A percentile compares a stretch with the other conserved stretches of the same genome.
phyloP scores from a whole-genome alignment of 2,329 filamentous ascomycete species.

The Cordyceps pruinosa region DNA sequence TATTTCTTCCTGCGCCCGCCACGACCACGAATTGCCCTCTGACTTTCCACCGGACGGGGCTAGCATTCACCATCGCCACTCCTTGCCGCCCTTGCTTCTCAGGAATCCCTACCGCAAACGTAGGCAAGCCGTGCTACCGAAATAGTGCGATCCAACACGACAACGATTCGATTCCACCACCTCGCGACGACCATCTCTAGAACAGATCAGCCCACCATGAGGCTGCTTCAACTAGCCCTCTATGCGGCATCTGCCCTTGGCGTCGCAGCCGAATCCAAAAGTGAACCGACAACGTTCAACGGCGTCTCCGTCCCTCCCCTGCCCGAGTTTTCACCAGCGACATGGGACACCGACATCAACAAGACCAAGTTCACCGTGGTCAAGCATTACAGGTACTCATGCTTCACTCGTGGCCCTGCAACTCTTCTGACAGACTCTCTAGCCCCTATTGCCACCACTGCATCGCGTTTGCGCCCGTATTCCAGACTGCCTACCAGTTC shows the following conservation, averaged over 20 bases:
- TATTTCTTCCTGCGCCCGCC: not conserved
- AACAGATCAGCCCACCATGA: constrained; percentile 29
- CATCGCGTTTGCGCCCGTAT: constrained; percentile 70
- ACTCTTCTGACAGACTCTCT: constrained; percentile 22
- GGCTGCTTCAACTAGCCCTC: constrained; percentile 39
- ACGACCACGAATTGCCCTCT: not conserved
- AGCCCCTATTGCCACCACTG: constrained; percentile 67
- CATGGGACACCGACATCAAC: constrained; percentile 50
- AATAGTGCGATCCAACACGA: not conserved
- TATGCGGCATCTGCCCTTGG: constrained; percentile 39
- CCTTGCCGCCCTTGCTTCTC: not conserved
- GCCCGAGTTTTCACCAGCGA: constrained; percentile 51
- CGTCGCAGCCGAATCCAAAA: constrained; percentile 31
- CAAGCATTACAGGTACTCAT: constrained; percentile 60
- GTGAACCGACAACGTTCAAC: constrained; percentile 54
- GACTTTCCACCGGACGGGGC: not conserved
- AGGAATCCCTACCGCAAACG: constrained; percentile 2
- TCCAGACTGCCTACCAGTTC: constrained; percentile 90
- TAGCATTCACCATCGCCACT: not conserved
- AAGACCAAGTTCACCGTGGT: constrained; percentile 47
- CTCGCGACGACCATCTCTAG: not conserved
- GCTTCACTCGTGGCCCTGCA: not conserved
- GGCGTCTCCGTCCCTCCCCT: constrained; percentile 59
- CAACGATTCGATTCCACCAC: not conserved
- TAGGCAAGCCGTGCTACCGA: not conserved